phyloP scores from a whole-genome alignment of 495 filamentous ascomycete genomes.

The Penicillium alfredii region DNA sequence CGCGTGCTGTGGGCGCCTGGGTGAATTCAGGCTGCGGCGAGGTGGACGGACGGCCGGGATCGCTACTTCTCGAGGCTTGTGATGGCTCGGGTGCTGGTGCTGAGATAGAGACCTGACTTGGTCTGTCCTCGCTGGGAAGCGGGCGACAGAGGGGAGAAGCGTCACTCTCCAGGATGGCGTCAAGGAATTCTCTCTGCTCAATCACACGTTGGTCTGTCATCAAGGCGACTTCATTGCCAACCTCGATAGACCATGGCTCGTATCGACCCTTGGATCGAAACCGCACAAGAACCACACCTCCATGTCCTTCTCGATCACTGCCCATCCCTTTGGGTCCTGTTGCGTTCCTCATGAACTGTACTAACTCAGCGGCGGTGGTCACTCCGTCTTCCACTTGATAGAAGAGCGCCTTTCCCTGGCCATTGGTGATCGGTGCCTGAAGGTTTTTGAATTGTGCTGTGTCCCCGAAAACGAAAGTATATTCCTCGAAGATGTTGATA shows the following conservation, averaged over 20 bases:
- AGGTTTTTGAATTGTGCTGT: conserved; percentile 72
- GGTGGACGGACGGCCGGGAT: too few relatives aligned
- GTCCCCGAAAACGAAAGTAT: conserved; percentile 84
- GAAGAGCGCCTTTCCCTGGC: conserved; percentile 73
- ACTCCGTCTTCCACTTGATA: conserved; percentile 55
- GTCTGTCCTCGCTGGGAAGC: conserved; percentile 39
- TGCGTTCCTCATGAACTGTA: conserved; percentile 67
- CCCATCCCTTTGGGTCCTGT: conserved; percentile 66
- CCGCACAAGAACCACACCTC: conserved; percentile 74
- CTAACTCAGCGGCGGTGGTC: conserved; percentile 70
- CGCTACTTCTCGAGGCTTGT: too few relatives aligned
- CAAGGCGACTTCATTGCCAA: conserved; percentile 60
- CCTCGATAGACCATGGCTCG: conserved; percentile 63
- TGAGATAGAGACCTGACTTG: conserved; percentile 14
- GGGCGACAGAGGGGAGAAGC: conserved; percentile 60
- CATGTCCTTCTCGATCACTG: conserved; percentile 54
- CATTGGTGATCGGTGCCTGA: conserved; percentile 64
- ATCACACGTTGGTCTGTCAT: conserved; percentile 74
- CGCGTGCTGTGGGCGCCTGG: conserved; percentile 9
- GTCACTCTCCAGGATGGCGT: conserved; percentile 78
- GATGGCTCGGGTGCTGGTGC: too few relatives aligned
- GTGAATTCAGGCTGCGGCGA: conserved; percentile 10
- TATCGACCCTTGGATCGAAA: conserved; percentile 58
- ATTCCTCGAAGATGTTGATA: conserved; percentile 72
- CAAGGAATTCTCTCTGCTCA: conserved; percentile 87